These are phyloP conservation scores for Penicillium palitans DNA, from an alignment of 2,329 filamentous ascomycete genomes.

Conservation along the genomic window DNA sequence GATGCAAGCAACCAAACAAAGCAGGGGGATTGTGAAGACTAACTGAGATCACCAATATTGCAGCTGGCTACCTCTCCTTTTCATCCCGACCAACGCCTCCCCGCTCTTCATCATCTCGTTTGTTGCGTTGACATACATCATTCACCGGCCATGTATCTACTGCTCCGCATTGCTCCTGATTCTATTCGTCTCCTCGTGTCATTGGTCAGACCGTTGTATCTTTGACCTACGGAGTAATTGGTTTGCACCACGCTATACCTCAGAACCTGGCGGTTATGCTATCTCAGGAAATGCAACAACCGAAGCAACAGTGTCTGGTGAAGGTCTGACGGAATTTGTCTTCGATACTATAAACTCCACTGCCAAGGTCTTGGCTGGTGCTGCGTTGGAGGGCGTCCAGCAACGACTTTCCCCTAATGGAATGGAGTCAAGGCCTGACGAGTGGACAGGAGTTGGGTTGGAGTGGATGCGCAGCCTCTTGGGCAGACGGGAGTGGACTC, in stretches of 20 bases:
- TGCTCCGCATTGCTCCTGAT: constrained; percentile 94
- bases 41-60: constrained; percentile 2
- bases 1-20: background rate
- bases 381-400: constrained; percentile 63
- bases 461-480: constrained; percentile 84
- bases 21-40: background rate
- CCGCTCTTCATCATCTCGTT: constrained; percentile 84
- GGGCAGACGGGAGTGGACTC: constrained; percentile 81
- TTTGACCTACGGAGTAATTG: constrained; percentile 91
- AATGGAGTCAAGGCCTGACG: constrained; percentile 49
- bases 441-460: constrained; percentile 75
- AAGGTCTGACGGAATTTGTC: constrained; percentile 40
- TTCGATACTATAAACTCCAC: constrained; percentile 65
- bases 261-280: constrained; percentile 28
- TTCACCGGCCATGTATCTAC: constrained; percentile 96
- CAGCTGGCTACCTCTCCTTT: constrained; percentile 84
- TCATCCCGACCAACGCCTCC: constrained; percentile 82
- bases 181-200: constrained; percentile 86
- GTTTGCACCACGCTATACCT: constrained; percentile 75
- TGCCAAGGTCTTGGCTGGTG: constrained; percentile 64
- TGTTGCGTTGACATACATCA: constrained; percentile 90
- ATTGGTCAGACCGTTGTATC: constrained; percentile 87
- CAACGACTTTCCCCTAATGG: constrained; percentile 35
- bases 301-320: constrained; percentile 29
- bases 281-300: constrained; percentile 17